These are phyloP conservation scores for Penicillium sp. DNA, from an alignment of 2,329 filamentous ascomycete species.

Conservation along the genomic window DNA sequence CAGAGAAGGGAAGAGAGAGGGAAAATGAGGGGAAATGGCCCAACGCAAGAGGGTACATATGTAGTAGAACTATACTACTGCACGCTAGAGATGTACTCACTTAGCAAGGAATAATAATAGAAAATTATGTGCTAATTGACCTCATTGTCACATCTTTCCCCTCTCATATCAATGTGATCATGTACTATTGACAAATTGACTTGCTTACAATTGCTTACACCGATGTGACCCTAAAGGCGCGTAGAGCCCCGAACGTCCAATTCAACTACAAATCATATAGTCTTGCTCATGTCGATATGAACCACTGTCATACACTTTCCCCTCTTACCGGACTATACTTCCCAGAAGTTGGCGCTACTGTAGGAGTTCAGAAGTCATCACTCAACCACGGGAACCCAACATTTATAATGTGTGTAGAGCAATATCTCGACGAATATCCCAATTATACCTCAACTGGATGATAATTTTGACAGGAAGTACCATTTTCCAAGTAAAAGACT, in stretches of 20 bases:
- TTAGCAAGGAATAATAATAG: neutral
- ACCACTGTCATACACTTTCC: neutral
- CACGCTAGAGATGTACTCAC: slow-evolving; percentile 1
- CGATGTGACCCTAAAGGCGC: slow-evolving; percentile 2
- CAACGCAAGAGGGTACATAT: neutral
- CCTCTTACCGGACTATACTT: neutral
- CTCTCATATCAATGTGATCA: neutral
- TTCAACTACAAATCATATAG: neutral
- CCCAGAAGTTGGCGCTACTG: neutral
- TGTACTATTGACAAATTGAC: neutral
- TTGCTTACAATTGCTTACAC: neutral
- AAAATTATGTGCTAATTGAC: slow-evolving; percentile 7
- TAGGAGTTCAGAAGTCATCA: neutral
- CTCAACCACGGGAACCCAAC: neutral
- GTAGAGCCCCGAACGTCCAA: neutral
- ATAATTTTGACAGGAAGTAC: neutral
- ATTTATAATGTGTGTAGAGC: neutral
- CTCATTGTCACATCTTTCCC: neutral
- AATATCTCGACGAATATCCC: neutral
- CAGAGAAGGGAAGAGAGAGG: neutral
- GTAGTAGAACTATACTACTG: neutral
- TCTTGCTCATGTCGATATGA: neutral
- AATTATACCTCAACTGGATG: neutral
- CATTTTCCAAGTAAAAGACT: neutral
- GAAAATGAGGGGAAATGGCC: slow-evolving; percentile 3